Evolutionary conservation across 2,329 filamentous ascomycete genomes (phyloP).

Genomic region (Albifimbria verrucaria): DNA sequence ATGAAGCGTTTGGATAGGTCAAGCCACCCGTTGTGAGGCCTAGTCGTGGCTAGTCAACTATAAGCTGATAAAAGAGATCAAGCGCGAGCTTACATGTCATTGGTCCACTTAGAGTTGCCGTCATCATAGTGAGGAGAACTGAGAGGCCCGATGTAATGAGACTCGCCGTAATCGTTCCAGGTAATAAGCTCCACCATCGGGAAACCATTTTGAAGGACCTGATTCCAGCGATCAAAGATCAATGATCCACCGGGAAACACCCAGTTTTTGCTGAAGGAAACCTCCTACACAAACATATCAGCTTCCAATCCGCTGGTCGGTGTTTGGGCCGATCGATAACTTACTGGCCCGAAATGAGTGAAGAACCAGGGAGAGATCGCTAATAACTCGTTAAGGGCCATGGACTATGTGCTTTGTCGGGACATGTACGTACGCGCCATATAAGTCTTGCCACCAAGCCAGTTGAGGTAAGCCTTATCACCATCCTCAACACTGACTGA

Average conservation of each 20-base stretch:
- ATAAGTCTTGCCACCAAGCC: conserved; percentile 40
- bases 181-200: background rate
- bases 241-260: background rate
- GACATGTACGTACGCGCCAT: conserved; percentile 34
- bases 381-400: background rate
- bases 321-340: background rate
- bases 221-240: background rate
- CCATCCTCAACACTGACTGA: conserved; percentile 38
- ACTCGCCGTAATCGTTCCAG: conserved; percentile 1
- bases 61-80: background rate
- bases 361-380: conserved; percentile 41
- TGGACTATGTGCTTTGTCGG: background rate
- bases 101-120: conserved; percentile 45
- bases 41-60: background rate
- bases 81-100: conserved; percentile 37
- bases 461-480: conserved; percentile 29
- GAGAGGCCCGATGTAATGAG: background rate
- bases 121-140: conserved; percentile 38
- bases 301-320: too few relatives aligned
- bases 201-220: background rate
- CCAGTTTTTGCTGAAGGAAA: conserved; percentile 30
- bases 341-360: conserved; percentile 35
- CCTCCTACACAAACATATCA: too few relatives aligned
- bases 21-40: conserved; percentile 45
- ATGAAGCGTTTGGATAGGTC: conserved; percentile 53